Evolutionary conservation across 805 yeast genomes (phyloP), one percentile per base, ranked within the genome.

Genomic region (Metschnikowia lunata): DNA sequence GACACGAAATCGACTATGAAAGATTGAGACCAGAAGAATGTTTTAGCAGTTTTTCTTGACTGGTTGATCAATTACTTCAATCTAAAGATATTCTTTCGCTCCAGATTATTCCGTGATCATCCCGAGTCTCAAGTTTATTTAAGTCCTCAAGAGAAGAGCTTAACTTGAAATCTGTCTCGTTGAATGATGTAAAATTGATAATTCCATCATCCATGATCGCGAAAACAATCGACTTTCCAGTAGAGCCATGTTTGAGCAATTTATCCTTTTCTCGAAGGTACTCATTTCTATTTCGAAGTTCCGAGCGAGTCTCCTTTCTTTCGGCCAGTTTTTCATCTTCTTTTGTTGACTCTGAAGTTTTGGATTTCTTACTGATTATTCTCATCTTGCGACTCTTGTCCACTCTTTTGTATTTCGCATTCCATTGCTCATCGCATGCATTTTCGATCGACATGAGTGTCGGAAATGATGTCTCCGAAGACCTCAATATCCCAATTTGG

Each of bases 191-290:
- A 55, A 84, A 87, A 56, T 82, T 85, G 13, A 87, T 74, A 6
- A 87, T 71, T 0, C 96, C 96, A 52, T 78, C 72, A 58, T 86
- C 93, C 6, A 88, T 78, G 1, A 83, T 68, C 0, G 95, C 96
- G n/a, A 81, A 49, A 3, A 87, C 62, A 6, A 83, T 64, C 26
- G 69, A 71, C 15, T 80, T 62, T 6, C 63, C 65, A 6, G 55
- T 45, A 45, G 70, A 60, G 0, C 91, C 90, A 31, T 63, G 63
- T 50, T 76, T 80, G 34, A 83, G 59, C 37, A 76, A 56, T 8
- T 56, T 52, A 62, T 78, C 64, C 59, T 69, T 45, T 47, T 45
- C 39, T 42, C 59, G 58, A 39, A 55, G 44, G 44, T 66, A 60
- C n/a, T 53, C 41, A 37, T 62, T 67, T 8, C 60, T 50, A n/a